A percentile compares a stretch with the other conserved stretches of the same genome.
These are phyloP conservation scores for Lantana camara DNA, from an alignment of 257 asterid species.

Conservation along the genomic window DNA sequence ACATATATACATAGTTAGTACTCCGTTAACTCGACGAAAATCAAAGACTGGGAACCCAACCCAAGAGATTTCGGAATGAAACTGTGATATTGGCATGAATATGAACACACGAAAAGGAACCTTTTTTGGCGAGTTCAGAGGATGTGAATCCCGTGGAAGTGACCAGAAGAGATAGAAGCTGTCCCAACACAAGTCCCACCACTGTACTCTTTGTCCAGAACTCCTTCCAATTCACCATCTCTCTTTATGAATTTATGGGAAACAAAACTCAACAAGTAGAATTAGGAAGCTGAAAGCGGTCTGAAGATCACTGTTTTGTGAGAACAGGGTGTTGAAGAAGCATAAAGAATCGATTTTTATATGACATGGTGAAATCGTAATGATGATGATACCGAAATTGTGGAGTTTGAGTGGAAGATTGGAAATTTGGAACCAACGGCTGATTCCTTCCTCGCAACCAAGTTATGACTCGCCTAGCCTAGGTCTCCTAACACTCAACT, in stretches of 20 bases:
- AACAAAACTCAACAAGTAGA: too few species aligned
- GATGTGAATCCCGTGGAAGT: slow-evolving; percentile 95
- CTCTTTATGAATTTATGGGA: background rate
- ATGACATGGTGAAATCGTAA: too few species aligned
- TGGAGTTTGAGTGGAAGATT: too few species aligned
- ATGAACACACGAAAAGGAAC: slow-evolving; percentile 22
- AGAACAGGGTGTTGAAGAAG: too few species aligned
- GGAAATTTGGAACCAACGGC: too few species aligned
- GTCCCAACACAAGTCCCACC: slow-evolving; percentile 80
- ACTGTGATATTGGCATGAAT: background rate
- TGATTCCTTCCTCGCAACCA: too few species aligned
- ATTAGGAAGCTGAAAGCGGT: background rate
- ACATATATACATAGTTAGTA: background rate
- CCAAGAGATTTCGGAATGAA: slow-evolving; percentile 17
- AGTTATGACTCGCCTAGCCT: too few species aligned
- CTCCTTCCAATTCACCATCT: slow-evolving; percentile 48
- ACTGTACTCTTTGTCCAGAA: slow-evolving; percentile 58
- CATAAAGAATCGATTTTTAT: too few species aligned
- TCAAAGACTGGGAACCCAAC: slow-evolving; percentile 22
- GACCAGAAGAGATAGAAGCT: slow-evolving; percentile 75
- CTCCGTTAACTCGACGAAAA: slow-evolving; percentile 3
- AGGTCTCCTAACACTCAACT: too few species aligned
- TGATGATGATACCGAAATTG: too few species aligned
- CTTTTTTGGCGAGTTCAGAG: slow-evolving; percentile 86
- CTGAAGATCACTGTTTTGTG: background rate